These are phyloP conservation scores for Lepidium aucheri DNA, from an alignment of 345 rosid genomes.

Conservation along the genomic window DNA sequence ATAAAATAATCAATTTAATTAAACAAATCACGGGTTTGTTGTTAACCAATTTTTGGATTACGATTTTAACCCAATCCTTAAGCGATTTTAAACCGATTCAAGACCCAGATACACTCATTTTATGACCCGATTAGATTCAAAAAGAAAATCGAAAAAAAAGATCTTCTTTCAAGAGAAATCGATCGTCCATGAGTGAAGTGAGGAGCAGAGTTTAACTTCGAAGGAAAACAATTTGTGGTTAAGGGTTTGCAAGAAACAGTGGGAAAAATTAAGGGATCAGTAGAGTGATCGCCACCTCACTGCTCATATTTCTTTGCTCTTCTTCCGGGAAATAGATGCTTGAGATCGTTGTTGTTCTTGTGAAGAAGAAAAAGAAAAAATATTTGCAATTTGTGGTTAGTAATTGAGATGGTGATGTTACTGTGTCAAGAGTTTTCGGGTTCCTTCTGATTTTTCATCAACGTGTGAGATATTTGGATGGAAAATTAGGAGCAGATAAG, in stretches of 20 bases:
- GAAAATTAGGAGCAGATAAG: constrained; percentile 13
- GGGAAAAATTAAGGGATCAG: constrained; percentile 45
- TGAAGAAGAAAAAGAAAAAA: background rate
- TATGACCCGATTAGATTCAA: too few species aligned
- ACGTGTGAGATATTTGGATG: constrained; percentile 5
- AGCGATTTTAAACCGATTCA: too few species aligned
- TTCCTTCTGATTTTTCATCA: background rate
- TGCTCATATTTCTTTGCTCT: background rate
- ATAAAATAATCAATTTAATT: too few species aligned
- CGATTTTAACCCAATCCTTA: too few species aligned
- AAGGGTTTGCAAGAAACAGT: constrained; percentile 39
- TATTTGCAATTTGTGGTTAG: constrained; percentile 5
- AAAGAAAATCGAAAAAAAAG: too few species aligned
- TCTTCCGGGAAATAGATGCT: background rate
- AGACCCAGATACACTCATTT: too few species aligned
- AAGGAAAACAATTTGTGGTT: constrained; percentile 20
- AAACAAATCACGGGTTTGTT: too few species aligned
- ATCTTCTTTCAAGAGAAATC: constrained; percentile 19
- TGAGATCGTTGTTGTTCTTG: background rate
- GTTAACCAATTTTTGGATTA: too few species aligned
- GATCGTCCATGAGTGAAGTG: constrained; percentile 18
- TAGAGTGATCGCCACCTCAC: constrained; percentile 47
- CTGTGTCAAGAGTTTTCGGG: background rate
- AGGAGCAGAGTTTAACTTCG: constrained; percentile 30
- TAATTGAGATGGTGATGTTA: constrained; percentile 4